Evolutionary conservation across 2,329 filamentous ascomycete genomes (phyloP).

Genomic region (Colletotrichum gloeosporioides): DNA sequence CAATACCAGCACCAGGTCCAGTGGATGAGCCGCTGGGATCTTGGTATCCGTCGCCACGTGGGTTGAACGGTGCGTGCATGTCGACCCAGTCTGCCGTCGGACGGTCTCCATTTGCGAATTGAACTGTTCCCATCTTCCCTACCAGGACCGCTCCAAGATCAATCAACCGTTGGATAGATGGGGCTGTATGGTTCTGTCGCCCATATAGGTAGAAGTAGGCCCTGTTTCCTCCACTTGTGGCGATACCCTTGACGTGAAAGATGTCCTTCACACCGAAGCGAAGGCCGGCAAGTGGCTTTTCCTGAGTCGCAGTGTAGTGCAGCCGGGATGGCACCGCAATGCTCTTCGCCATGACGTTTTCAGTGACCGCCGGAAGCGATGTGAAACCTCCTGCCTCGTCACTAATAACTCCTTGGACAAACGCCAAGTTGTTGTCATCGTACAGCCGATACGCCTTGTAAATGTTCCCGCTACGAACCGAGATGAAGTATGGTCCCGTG

Average conservation of each 20-base stretch:
- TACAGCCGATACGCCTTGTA: not conserved
- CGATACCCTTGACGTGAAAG: slow-evolving; percentile 56
- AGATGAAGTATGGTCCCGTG: not conserved
- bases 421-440: not conserved
- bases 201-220: slow-evolving; percentile 60
- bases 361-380: not conserved
- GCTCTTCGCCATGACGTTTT: slow-evolving; percentile 1
- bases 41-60: slow-evolving; percentile 32
- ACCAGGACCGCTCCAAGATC: slow-evolving; percentile 58
- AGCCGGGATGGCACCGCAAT: slow-evolving; percentile 55
- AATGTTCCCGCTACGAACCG: not conserved
- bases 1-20: slow-evolving; percentile 26
- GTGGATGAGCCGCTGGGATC: slow-evolving; percentile 22
- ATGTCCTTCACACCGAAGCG: slow-evolving; percentile 64
- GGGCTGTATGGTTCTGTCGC: slow-evolving; percentile 48
- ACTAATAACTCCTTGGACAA: not conserved
- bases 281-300: slow-evolving; percentile 54
- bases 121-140: slow-evolving; percentile 48
- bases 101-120: slow-evolving; percentile 43
- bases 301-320: slow-evolving; percentile 43
- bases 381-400: not conserved
- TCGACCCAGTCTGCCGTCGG: slow-evolving; percentile 51
- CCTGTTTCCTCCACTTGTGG: slow-evolving; percentile 57
- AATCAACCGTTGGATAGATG: slow-evolving; percentile 58
- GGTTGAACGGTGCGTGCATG: slow-evolving; percentile 31